phyloP scores from a whole-genome alignment of 257 asterid species.

The Paraleonurus japonicus region DNA sequence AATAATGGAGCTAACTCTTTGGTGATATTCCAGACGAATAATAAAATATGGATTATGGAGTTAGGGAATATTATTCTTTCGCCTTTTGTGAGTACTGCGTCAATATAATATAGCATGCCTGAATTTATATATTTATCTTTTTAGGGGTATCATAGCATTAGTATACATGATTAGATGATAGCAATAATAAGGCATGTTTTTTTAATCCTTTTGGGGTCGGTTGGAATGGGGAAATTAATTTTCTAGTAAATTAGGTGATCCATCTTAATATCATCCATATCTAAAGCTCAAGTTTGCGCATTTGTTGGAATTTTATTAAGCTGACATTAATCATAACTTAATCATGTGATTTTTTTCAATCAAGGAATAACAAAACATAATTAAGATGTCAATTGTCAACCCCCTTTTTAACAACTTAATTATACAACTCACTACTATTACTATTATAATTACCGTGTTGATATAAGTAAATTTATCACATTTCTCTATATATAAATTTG shows the following conservation, averaged over 20 bases:
- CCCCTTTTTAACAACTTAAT: neutral
- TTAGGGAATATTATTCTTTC: neutral
- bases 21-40: neutral
- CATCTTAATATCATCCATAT: constrained; percentile 10
- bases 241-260: constrained; percentile 15
- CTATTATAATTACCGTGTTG: too few relatives aligned
- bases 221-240: constrained; percentile 11
- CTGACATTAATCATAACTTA: neutral
- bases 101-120: neutral
- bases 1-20: neutral
- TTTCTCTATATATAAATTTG: too few relatives aligned
- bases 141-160: neutral
- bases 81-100: neutral
- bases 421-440: too few relatives aligned
- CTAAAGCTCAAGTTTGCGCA: neutral
- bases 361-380: neutral
- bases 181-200: neutral
- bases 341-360: neutral
- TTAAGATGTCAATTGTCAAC: neutral
- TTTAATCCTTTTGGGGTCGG: neutral
- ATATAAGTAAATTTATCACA: too few relatives aligned
- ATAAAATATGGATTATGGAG: constrained; percentile 7
- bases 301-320: neutral
- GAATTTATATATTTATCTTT: neutral
- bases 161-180: neutral